These are phyloP conservation scores for Decorospora gaudefroyi DNA, from an alignment of 2,329 filamentous ascomycete genomes.

Conservation along the genomic window DNA sequence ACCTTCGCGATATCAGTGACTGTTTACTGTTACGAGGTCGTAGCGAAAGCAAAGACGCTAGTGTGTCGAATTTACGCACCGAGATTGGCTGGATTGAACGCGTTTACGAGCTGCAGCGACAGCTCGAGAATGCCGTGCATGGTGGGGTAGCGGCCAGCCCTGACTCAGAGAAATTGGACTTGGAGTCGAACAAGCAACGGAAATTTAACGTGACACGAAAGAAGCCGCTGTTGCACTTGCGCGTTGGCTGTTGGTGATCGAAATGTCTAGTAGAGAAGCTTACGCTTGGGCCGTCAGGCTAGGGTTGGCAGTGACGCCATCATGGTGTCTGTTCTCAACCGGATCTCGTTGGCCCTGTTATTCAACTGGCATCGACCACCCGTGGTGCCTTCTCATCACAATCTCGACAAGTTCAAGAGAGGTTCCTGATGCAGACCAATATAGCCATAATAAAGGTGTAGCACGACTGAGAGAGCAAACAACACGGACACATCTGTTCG, in stretches of 20 bases:
- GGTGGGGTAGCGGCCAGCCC: slow-evolving; percentile 15
- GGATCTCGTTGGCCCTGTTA: too few species aligned
- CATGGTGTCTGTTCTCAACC: too few species aligned
- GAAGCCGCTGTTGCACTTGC: not conserved
- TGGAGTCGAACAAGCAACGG: not conserved
- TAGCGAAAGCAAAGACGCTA: not conserved
- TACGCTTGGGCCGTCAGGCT: slow-evolving; percentile 4
- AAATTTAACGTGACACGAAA: not conserved
- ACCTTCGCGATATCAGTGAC: slow-evolving; percentile 11
- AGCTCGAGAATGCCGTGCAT: slow-evolving; percentile 35
- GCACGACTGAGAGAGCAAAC: too few species aligned
- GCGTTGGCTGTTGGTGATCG: not conserved
- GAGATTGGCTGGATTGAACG: slow-evolving; percentile 21
- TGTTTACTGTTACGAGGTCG: not conserved
- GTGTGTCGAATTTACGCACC: slow-evolving; percentile 16
- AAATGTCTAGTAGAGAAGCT: slow-evolving; percentile 1
- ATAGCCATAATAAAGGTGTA: too few species aligned
- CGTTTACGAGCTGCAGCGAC: slow-evolving; percentile 32
- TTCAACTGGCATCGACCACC: too few species aligned
- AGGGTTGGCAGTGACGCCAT: slow-evolving; percentile 12
- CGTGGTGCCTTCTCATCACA: too few species aligned
- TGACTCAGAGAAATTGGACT: slow-evolving; percentile 1
- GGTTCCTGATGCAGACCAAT: too few species aligned
- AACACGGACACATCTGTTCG: too few species aligned
- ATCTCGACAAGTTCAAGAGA: too few species aligned